These are phyloP conservation scores for Cladosporium sphaerospermum DNA, from an alignment of 2,329 filamentous ascomycete species.

Conservation along the genomic window DNA sequence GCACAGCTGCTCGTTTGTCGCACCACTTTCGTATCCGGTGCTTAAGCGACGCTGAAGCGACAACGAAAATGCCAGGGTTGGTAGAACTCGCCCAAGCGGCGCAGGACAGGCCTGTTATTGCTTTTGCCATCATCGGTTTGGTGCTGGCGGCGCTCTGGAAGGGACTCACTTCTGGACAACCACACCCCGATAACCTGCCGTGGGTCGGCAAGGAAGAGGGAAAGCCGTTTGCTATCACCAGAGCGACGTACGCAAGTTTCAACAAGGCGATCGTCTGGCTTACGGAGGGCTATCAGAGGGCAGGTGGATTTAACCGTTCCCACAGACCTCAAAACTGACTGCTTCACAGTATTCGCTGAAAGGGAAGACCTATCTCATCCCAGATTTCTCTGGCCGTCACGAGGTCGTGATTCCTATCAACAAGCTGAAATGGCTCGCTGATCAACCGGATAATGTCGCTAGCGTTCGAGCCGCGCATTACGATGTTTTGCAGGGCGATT, in stretches of 20 bases:
- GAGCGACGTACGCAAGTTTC: slow-evolving; percentile 14
- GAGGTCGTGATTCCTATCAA: slow-evolving; percentile 19
- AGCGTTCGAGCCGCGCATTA: slow-evolving; percentile 33
- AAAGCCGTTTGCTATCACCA: slow-evolving; percentile 12
- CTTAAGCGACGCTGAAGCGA: no score
- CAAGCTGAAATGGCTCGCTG: slow-evolving; percentile 34
- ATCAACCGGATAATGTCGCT: slow-evolving; percentile 37
- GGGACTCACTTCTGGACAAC: neutral
- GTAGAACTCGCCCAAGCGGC: neutral
- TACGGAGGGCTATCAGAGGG: slow-evolving; percentile 18
- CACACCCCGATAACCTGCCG: slow-evolving; percentile 11
- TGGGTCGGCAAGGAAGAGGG: slow-evolving; percentile 18
- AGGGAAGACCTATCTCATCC: slow-evolving; percentile 20
- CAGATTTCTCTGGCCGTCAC: slow-evolving; percentile 18
- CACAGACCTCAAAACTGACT: neutral
- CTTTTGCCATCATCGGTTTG: neutral
- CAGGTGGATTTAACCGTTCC: neutral
- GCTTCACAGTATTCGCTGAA: slow-evolving; percentile 15
- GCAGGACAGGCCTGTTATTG: slow-evolving; percentile 4
- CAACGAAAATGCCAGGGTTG: neutral
- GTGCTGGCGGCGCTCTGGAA: neutral
- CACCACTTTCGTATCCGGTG: no score
- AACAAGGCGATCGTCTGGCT: slow-evolving; percentile 14
- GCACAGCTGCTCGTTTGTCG: neutral
- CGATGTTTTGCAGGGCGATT: slow-evolving; percentile 34